Percentiles rank a stretch among this genome's conserved stretches.
phyloP scores from a whole-genome alignment of 2,329 filamentous ascomycete genomes.

The Fusarium nisikadoi region DNA sequence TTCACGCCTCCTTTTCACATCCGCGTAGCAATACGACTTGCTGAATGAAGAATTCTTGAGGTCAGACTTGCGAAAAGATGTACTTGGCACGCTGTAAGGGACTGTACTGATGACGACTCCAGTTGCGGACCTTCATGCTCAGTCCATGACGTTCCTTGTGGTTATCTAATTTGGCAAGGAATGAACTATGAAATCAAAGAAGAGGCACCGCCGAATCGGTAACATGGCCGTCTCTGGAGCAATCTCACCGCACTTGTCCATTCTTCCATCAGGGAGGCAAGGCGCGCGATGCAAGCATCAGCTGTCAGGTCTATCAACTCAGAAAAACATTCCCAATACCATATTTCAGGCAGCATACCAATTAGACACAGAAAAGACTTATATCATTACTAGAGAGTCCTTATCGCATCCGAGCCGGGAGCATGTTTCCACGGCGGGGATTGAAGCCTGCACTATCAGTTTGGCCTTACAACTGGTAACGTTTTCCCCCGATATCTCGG shows the following conservation, averaged over 20 bases:
- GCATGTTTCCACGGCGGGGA: rapidly evolving
- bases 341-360: no score
- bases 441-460: not conserved
- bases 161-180: not conserved
- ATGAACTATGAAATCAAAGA: not conserved
- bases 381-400: not conserved
- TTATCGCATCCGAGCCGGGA: rapidly evolving
- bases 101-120: not conserved
- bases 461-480: not conserved
- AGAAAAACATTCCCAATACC: no score
- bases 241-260: not conserved
- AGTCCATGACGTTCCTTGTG: not conserved
- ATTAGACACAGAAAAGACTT: no score
- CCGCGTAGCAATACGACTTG: rapidly evolving
- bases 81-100: rapidly evolving
- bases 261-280: not conserved
- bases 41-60: not conserved
- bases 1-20: no score
- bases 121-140: not conserved
- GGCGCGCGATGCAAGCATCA: no score
- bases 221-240: rapidly evolving
- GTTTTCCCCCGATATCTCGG: no score
- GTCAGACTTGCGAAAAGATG: rapidly evolving
- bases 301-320: no score
- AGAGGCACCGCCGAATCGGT: rapidly evolving